Evolutionary conservation across 192 early-diverging fungal species (phyloP), one percentile per base, ranked within the genome.

Genomic region (Cladochytrium replicatum): DNA sequence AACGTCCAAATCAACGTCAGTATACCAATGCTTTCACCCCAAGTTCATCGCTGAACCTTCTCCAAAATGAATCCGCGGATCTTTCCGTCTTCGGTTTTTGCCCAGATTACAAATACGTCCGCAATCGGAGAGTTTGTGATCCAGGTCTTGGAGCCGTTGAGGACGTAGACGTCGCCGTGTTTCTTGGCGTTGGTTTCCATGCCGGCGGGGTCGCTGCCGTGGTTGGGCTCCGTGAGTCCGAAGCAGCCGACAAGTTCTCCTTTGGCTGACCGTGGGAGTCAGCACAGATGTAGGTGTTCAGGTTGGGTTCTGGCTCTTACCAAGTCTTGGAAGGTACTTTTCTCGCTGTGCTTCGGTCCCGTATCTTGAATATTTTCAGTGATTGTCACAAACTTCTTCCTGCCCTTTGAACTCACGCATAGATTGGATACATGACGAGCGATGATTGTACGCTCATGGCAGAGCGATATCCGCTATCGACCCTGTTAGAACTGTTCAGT

Each of bases 381-480:
- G 22, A 6, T 50, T 5, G 30, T 22, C 46, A 52, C 7, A 52
- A 6, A 50, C 26, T 6, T 32, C 7, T 17, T 19, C n/a, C n/a
- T n/a, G n/a, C n/a, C n/a, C n/a, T n/a, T n/a, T n/a, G n/a, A n/a
- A 31, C 46, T 56, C 37, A 66, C 48, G 87, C 89, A 62, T 98
- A 77, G 49, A 98, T 96, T 34, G 94, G 92, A 47, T 94, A 85
- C 94, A 98, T 98, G 19, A 98, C 94, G 34, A 98, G 66, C 15
- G 91, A 93, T 6, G 89, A 93, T 71, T 96, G 94, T 46, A 98
- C 94, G 63, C 84, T 87, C 94, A 98, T 96, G 19, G 92, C 91
- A 37, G 88, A 91, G 42, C 94, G 81, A 64, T 96, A 98, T n/a
- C 92, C 92, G 37, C 82, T 85, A 58, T 96, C 94, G 26, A 98